Conservation (phyloP, 2,329 filamentous ascomycete species). For the Epichloe uncinata region DNA sequence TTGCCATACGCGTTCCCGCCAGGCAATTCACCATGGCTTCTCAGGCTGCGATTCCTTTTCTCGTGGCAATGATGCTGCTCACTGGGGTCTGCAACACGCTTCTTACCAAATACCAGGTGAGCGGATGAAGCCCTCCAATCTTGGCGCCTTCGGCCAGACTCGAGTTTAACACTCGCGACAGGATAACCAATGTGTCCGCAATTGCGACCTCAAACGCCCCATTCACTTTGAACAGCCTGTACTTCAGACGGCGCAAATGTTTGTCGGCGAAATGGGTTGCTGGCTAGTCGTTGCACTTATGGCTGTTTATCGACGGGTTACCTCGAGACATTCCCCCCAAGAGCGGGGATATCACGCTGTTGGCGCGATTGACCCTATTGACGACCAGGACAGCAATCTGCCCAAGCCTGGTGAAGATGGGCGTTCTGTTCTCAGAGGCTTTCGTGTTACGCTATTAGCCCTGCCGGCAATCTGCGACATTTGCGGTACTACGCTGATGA, state of each 20-base stretch:
- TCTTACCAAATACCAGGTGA: constrained; percentile 87
- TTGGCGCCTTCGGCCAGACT: not conserved
- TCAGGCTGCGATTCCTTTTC: constrained; percentile 61
- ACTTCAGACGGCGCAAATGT: constrained; percentile 95
- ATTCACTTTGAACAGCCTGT: constrained; percentile 86
- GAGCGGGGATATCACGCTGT: constrained; percentile 55
- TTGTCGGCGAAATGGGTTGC: constrained; percentile 88
- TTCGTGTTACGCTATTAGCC: constrained; percentile 60
- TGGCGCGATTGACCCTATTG: constrained; percentile 27
- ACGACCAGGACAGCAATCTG: constrained; percentile 12
- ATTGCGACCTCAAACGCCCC: constrained; percentile 64
- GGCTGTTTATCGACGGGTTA: constrained; percentile 48
- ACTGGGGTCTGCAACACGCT: constrained; percentile 96
- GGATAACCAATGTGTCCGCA: constrained; percentile 93
- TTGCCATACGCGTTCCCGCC: not conserved
- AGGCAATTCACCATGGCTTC: constrained; percentile 44
- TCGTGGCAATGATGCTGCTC: constrained; percentile 92
- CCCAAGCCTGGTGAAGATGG: constrained; percentile 34
- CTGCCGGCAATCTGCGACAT: constrained; percentile 90
- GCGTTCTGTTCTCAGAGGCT: constrained; percentile 53
- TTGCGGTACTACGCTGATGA: constrained; percentile 92
- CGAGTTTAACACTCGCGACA: constrained; percentile 18
- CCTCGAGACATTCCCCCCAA: constrained; percentile 27
- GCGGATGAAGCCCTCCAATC: constrained; percentile 9
- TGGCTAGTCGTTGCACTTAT: constrained; percentile 77